Evolutionary conservation across 768 basidiomycete species (phyloP).

Genomic region (Tephrocybe sp.): DNA sequence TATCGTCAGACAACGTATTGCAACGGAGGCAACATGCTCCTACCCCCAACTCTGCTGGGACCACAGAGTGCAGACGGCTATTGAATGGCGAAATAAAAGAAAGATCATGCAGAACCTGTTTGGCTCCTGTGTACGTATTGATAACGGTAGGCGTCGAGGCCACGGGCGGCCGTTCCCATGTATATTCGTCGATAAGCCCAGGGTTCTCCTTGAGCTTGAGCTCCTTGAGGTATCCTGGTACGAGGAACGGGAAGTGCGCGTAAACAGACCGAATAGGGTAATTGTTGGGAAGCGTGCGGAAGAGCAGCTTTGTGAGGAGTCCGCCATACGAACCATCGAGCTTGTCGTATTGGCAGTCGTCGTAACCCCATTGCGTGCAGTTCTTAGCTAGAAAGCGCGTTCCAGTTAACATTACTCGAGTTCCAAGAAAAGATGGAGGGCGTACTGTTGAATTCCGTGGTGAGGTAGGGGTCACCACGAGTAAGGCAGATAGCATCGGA

Average conservation of each 20-base stretch:
- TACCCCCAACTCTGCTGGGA: conserved; percentile 23
- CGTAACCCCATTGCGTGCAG: conserved; percentile 77
- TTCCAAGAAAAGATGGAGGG: conserved; percentile 5
- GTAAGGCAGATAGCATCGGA: conserved; percentile 74
- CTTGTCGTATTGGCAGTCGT: conserved; percentile 63
- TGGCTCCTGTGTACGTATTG: conserved; percentile 32
- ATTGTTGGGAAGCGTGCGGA: conserved; percentile 67
- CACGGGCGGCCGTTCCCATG: conserved; percentile 52
- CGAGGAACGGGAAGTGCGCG: conserved; percentile 81
- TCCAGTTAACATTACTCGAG: not conserved
- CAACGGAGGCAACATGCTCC: conserved; percentile 13
- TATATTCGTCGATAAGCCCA: conserved; percentile 45
- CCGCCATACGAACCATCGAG: conserved; percentile 76
- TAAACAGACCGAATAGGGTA: conserved; percentile 67
- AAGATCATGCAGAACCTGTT: conserved; percentile 30
- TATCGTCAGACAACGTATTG: conserved; percentile 3
- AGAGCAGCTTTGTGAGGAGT: conserved; percentile 70
- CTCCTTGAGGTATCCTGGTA: conserved; percentile 51
- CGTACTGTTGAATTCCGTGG: conserved; percentile 75
- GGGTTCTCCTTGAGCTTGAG: too few species aligned
- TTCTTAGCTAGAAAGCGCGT: conserved; percentile 51
- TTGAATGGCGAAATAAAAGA: conserved; percentile 34
- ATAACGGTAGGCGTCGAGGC: conserved; percentile 25
- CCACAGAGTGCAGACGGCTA: conserved; percentile 29
- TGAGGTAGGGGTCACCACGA: conserved; percentile 80